Evolutionary conservation across 2,329 filamentous ascomycete genomes (phyloP).

Genomic region (Claviceps africana): DNA sequence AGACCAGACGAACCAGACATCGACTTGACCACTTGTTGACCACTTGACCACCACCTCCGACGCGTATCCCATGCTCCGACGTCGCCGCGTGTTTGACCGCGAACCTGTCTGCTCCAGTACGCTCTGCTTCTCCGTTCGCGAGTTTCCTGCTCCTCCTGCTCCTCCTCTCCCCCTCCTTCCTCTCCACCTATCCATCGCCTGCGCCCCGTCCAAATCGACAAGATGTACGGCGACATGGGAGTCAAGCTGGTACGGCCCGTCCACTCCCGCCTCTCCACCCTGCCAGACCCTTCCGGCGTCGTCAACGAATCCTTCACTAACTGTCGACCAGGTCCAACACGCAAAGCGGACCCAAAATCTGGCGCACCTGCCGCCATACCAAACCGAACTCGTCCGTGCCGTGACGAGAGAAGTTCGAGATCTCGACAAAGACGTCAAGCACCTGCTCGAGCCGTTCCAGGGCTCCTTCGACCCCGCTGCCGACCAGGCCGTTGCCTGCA

Average conservation of each 20-base stretch:
- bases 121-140: background rate
- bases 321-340: slow-evolving; percentile 59
- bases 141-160: background rate
- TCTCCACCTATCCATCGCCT: too few species aligned
- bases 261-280: background rate
- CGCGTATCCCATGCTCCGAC: background rate
- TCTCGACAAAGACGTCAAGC: slow-evolving; percentile 70
- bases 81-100: background rate
- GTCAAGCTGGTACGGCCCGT: slow-evolving; percentile 61
- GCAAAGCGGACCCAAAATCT: slow-evolving; percentile 89
- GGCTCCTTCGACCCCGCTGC: slow-evolving; percentile 73
- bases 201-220: background rate
- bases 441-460: slow-evolving; percentile 68
- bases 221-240: slow-evolving; percentile 78
- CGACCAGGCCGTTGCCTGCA: slow-evolving; percentile 74
- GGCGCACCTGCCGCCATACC: slow-evolving; percentile 75
- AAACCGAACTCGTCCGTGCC: slow-evolving; percentile 76
- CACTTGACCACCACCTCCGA: background rate
- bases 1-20: background rate
- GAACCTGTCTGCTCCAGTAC: background rate
- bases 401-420: slow-evolving; percentile 88
- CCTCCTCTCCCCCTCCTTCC: too few species aligned
- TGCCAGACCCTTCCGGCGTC: background rate
- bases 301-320: background rate
- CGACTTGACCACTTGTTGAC: too few species aligned